Conservation (phyloP, 2,329 filamentous ascomycete species). For the Cyphellophora attinorum region DNA sequence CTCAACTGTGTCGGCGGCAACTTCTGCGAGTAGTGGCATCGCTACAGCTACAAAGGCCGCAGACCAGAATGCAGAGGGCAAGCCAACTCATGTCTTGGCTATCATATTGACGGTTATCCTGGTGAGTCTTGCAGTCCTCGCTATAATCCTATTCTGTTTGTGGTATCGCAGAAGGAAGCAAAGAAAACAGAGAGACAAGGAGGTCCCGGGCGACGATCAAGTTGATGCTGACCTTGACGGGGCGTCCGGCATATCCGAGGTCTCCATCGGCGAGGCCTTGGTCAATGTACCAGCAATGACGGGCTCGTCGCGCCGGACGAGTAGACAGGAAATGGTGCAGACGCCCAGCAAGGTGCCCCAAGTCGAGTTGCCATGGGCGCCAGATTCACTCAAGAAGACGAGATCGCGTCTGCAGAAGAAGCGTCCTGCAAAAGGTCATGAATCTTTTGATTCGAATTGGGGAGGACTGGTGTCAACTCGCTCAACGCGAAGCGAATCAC, state of each 20-base stretch:
- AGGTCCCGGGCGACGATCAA: background rate
- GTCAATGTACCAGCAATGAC: no score
- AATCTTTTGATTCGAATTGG: conserved; percentile 1
- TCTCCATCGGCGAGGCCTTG: no score
- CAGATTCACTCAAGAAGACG: conserved; percentile 7
- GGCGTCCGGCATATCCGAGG: background rate
- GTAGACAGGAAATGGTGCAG: background rate
- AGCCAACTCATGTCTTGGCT: conserved; percentile 4
- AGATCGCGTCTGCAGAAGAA: conserved; percentile 4
- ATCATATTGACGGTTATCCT: conserved; percentile 8
- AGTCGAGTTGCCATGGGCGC: conserved; percentile 10
- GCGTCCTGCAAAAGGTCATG: background rate
- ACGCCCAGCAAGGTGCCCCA: conserved; percentile 3
- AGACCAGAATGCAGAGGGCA: background rate
- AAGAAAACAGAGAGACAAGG: background rate
- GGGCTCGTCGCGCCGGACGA: background rate
- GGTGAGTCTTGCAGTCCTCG: conserved; percentile 4
- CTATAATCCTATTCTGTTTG: conserved; percentile 5
- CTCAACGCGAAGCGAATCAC: background rate
- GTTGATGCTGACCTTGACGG: background rate
- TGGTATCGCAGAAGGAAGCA: conserved; percentile 4
- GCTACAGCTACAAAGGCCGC: background rate
- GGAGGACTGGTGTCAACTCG: background rate
- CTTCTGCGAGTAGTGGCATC: no score
- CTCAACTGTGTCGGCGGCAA: no score